Base-by-base conservation (phyloP, 345 rosid genomes). In the Camelina neglecta region DNA sequence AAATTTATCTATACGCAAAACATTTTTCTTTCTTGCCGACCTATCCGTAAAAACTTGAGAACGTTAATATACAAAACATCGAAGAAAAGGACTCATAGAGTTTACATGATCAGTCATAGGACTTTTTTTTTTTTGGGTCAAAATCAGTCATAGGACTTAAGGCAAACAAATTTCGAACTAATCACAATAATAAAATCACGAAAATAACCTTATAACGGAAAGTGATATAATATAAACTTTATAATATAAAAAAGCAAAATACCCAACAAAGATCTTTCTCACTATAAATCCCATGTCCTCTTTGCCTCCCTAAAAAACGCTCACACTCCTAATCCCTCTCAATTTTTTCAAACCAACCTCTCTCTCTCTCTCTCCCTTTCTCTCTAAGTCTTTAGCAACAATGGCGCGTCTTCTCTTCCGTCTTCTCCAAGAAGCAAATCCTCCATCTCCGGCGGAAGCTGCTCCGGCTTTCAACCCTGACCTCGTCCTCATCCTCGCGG, bases 401-500 rank as follows among this genome's bases (percentile, higher is more conserved):
- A 95, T 95, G 97, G 83, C 93, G 86, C 97, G 97, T 78, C 79
- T 82, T 74, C 79, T 83, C 79, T 63, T 86, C 63, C 79, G 79
- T 74, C 75, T 79, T 56, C 82, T 74, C 1, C 62, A 57, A 63
- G 63, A 79, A 74, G 16, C 75, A 47, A 74, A 11, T 6, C 11
- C 82, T 56, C 8, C 79, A 4, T 56, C 79, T 6, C 79, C 54
- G 21, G 75, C 78, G 1, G 55, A 71, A 38, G 41, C 78, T 11
- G 24, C 87, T 38, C 55, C 86, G 13, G 62, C 81, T 13, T 4
- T 69, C 33, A 86, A 90, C 66, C 85, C 95, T 7, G 93, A 94
- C 83, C 90, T 85, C 82, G 85, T 92, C 1, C 89, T 92, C 26
- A 84, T 95, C 81, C 84, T 92, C 8, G 97, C 97, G 0, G 92